phyloP scores from a whole-genome alignment of 2,329 filamentous ascomycete genomes.

The Coleophoma crateriformis region DNA sequence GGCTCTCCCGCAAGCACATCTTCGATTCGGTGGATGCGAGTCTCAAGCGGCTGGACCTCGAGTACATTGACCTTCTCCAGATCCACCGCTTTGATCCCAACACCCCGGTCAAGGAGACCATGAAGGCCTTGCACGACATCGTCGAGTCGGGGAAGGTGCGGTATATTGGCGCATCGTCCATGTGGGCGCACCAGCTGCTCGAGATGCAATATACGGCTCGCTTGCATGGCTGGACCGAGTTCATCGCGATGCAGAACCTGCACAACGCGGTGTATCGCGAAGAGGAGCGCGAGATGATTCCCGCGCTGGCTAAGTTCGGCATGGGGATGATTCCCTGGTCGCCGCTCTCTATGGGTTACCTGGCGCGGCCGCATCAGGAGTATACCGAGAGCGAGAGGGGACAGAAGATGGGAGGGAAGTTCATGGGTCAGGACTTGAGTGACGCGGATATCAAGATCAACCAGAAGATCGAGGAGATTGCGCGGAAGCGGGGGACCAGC shows the following conservation, averaged over 20 bases:
- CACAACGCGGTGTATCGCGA: conserved; percentile 52
- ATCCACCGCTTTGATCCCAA: conserved; percentile 51
- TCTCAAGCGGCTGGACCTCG: conserved; percentile 44
- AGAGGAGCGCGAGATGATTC: conserved; percentile 42
- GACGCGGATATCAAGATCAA: conserved; percentile 47
- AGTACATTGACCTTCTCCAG: conserved; percentile 55
- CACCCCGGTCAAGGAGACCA: conserved; percentile 52
- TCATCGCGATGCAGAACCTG: conserved; percentile 52
- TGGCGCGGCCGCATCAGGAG: conserved; percentile 22
- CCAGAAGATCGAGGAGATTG: conserved; percentile 47
- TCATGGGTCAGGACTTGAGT: conserved; percentile 23
- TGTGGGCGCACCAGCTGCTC: conserved; percentile 43
- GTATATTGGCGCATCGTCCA: conserved; percentile 45
- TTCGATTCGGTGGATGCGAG: conserved; percentile 60
- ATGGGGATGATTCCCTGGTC: conserved; percentile 36
- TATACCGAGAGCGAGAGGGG: conserved; percentile 15
- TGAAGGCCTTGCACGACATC: conserved; percentile 54
- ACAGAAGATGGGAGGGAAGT: conserved; percentile 12
- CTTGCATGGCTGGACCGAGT: conserved; percentile 48
- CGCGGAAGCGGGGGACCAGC: conserved; percentile 47
- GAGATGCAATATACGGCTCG: conserved; percentile 45
- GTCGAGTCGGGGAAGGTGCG: conserved; percentile 51
- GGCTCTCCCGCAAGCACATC: conserved; percentile 57
- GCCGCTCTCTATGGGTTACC: conserved; percentile 26
- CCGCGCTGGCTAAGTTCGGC: conserved; percentile 35